Evolutionary conservation across 805 yeast species (phyloP), one percentile per base, ranked within the genome.

Genomic region (Torulaspora delbrueckii): DNA sequence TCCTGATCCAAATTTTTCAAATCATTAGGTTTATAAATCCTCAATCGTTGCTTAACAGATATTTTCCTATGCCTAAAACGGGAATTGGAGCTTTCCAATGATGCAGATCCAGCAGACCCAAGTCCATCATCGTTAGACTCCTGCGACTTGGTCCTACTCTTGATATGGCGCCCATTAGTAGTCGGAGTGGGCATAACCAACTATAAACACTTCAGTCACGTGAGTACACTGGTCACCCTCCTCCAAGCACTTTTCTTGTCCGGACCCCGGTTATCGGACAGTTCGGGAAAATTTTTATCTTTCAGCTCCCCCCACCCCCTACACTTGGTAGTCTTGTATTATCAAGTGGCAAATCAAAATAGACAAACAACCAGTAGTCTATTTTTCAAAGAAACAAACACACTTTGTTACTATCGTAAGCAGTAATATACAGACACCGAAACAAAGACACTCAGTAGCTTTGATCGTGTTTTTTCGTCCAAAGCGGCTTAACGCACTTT

Each of bases 31-130:
- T 77, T 77, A 62, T 82, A 77, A 7, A 91, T 82, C 49, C 82
- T 83, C 47, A 91, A 75, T 8, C 86, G 80, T 63, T 89, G 96
- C 65, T 90, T 93, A 39, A 90, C 93, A 39, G 95, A 84, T 54
- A 91, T 90, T 69, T 93, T 93, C 49, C 98, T 78, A 72, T 91
- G 97, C 54, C 99, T 82, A 68, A 90, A 90, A 51, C 96, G 72
- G 34, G 91, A 84, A 43, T 47, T 48, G 40, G 79, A 77, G 18
- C 79, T 73, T 36, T 69, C 62, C 28, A 50, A 44, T 7, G 45
- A 26, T n/a, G 39, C 41, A 30, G 47, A 41, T 16, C 49, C 42
- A 13, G 48, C 44, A 24, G 48, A 40, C 5, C 44, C 51, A 16
- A 31, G 33, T 23, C 38, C 37, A 24, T 39, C 45, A 22, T 25